Evolutionary conservation across 2,329 filamentous ascomycete species (phyloP).

Genomic region (Epichloe brachyelytri): DNA sequence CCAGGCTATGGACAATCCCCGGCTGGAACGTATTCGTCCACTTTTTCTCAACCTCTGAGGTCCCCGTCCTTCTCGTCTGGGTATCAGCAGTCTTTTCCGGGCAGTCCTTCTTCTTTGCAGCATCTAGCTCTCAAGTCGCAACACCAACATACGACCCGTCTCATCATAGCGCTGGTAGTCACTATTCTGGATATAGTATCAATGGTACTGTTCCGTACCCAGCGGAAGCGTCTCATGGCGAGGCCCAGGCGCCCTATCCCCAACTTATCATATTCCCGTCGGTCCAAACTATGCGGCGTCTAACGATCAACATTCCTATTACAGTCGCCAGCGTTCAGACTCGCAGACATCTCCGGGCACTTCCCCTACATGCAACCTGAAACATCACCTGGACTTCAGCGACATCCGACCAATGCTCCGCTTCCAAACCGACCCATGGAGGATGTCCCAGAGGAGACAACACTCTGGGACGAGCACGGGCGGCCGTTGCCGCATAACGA

Average conservation of each 20-base stretch:
- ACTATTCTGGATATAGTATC: constrained; percentile 18
- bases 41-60: constrained; percentile 9
- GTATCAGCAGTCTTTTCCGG: constrained; percentile 28
- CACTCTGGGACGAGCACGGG: constrained; percentile 28
- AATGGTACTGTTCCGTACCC: constrained; percentile 21
- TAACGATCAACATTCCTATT: constrained; percentile 32
- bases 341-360: constrained; percentile 36
- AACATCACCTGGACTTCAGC: constrained; percentile 33
- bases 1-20: constrained; percentile 25
- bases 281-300: constrained; percentile 35
- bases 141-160: constrained; percentile 25
- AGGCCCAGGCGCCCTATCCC: constrained; percentile 36
- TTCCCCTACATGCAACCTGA: constrained; percentile 31
- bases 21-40: constrained; percentile 19
- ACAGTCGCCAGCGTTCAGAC: constrained; percentile 32
- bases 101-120: constrained; percentile 19
- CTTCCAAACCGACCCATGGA: constrained; percentile 41
- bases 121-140: constrained; percentile 15
- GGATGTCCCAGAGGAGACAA: constrained; percentile 28
- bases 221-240: constrained; percentile 7
- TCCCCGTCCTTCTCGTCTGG: constrained; percentile 20
- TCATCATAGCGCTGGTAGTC: constrained; percentile 12
- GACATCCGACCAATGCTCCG: constrained; percentile 48
- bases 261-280: constrained; percentile 38
- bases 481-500: constrained; percentile 16